Evolutionary conservation across 2,329 filamentous ascomycete species (phyloP), one percentile per base, ranked within the genome.

Genomic region (Sporothrix humicola): DNA sequence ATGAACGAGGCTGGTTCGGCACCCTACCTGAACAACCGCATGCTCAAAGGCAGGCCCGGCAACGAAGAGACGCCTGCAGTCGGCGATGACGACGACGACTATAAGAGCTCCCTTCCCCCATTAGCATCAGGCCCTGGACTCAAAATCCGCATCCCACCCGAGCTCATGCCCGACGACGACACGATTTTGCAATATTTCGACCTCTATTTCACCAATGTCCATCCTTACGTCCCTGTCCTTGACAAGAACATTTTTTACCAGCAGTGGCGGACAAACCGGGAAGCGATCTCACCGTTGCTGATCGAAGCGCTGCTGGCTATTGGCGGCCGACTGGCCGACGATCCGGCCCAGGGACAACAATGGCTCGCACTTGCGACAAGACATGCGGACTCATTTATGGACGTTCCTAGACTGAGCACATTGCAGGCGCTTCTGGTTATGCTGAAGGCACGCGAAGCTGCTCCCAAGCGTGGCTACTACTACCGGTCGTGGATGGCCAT

Each of bases 401-500:
- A 98, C 78, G 90, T 95, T 31, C 94, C 95, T 1, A 88, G 95
- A 69, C 80, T 98, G 65, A 98, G 94, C 82, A 98, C 96, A 0
- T 90, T 98, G 10, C 95, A 98, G 82, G 95, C 94, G 2, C 85
- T 97, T 75, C 84, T 98, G 61, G 91, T 98, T 61, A 87, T 98
- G 20, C 84, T 98, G 59, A 98, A 98, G 81, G 96, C 95, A 0
- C 89, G 94, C 76, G 95, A 98, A 81, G 92, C 93, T n/a, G 90
- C 92, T 9, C 95, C 95, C 0, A 97, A 97, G 80, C 90, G 93
- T 74, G 96, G 96, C 0, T 98, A 98, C 80, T 98, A 96, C 81
- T 98, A 96, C 82, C 91, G 95, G 52, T 98, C 96, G 0, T 98
- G 96, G 95, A 97, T 98, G 90, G 93, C 93, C 5, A 90, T 97